phyloP scores from a whole-genome alignment of 805 yeast species.

The Lipomyces chichibuensis region DNA sequence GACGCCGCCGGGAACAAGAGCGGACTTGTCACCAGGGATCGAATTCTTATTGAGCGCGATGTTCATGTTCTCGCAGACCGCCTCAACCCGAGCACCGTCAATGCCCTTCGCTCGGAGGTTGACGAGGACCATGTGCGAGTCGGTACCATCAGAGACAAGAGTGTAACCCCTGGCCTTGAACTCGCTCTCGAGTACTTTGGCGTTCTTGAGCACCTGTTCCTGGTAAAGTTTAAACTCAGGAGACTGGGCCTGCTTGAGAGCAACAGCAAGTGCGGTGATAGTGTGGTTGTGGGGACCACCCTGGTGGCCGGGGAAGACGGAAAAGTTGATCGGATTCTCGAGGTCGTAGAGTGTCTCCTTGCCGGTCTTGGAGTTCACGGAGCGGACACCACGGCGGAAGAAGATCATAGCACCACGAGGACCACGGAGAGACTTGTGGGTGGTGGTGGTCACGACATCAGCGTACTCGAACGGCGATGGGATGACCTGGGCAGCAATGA shows the following conservation, averaged over 20 bases:
- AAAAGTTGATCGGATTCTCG: conserved; percentile 93
- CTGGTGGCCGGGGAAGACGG: conserved; percentile 99
- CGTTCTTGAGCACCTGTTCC: conserved; percentile 82
- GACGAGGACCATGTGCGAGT: conserved; percentile 93
- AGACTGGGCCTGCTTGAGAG: conserved; percentile 88
- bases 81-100: conserved; percentile 96
- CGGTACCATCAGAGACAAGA: conserved; percentile 93
- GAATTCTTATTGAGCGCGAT: conserved; percentile 97
- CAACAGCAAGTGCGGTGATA: conserved; percentile 95
- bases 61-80: conserved; percentile 90
- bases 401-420: conserved; percentile 99
- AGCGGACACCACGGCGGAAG: conserved; percentile 94
- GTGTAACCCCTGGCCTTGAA: conserved; percentile 74
- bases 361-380: conserved; percentile 84
- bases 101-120: conserved; percentile 85
- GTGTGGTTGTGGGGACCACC: conserved; percentile 99
- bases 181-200: conserved; percentile 75
- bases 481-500: conserved; percentile 92
- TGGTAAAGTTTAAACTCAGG: conserved; percentile 94
- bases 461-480: conserved; percentile 97
- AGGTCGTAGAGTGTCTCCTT: conserved; percentile 88
- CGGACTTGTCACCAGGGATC: conserved; percentile 96
- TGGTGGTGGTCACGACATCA: conserved; percentile 96
- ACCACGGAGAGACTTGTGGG: conserved; percentile 98
- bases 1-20: conserved; percentile 94